phyloP scores from a whole-genome alignment of 2,329 filamentous ascomycete species.

The Neocucurbitaria cava region DNA sequence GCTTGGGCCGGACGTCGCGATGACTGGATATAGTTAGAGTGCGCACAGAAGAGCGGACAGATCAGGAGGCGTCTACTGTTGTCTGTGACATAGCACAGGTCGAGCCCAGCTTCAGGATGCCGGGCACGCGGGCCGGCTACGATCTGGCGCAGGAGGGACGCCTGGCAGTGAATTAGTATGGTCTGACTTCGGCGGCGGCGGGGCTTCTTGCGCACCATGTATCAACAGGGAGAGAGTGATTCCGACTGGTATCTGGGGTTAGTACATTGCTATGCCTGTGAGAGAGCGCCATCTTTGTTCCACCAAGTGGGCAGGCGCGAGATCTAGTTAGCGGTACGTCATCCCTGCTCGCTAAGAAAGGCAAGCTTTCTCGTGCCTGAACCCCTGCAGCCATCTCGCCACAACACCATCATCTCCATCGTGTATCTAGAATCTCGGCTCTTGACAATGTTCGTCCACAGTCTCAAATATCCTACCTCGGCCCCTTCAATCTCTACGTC shows the following conservation, averaged over 20 bases:
- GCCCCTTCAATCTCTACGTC: background rate
- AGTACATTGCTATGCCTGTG: background rate
- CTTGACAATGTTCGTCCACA: background rate
- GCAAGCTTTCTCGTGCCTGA: constrained; percentile 2
- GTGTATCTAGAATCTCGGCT: constrained; percentile 2
- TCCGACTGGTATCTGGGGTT: background rate
- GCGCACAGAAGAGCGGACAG: constrained; percentile 30
- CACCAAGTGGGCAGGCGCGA: background rate
- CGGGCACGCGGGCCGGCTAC: constrained; percentile 85
- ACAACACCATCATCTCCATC: constrained; percentile 1
- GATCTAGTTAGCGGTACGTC: constrained; percentile 9
- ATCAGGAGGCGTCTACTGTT: constrained; percentile 50
- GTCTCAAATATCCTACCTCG: background rate
- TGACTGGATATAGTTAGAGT: constrained; percentile 58
- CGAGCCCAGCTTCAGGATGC: constrained; percentile 76
- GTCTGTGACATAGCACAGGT: constrained; percentile 30
- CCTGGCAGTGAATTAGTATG: constrained; percentile 28
- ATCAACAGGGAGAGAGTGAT: background rate
- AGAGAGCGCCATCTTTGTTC: background rate
- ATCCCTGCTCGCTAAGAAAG: constrained; percentile 10
- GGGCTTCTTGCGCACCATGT: constrained; percentile 14
- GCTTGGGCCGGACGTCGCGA: constrained; percentile 83
- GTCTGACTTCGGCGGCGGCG: background rate
- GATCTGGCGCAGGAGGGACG: constrained; percentile 78
- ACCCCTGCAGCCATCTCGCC: constrained; percentile 10